These are phyloP conservation scores for Tricholoma bakamatsutake DNA, from an alignment of 768 basidiomycete species.

Conservation along the genomic window DNA sequence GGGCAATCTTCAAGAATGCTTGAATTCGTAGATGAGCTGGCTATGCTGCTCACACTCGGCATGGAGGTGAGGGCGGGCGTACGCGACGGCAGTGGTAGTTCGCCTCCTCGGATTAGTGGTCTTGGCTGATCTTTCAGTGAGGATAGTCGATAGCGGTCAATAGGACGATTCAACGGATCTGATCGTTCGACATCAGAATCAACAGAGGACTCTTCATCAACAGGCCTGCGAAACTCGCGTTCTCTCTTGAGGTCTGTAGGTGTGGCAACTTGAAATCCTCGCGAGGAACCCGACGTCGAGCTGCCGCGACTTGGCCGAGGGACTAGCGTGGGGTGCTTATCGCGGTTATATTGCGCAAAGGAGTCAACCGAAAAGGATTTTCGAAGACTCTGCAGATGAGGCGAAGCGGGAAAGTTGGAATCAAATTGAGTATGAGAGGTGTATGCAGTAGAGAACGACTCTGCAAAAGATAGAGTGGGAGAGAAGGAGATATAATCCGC, in stretches of 20 bases:
- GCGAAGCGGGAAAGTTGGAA: constrained; percentile 18
- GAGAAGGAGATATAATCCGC: constrained; percentile 18
- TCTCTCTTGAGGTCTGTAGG: constrained; percentile 20
- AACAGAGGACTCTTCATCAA: constrained; percentile 24
- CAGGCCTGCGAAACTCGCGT: constrained; percentile 41
- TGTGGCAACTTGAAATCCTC: neutral
- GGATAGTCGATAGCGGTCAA: constrained; percentile 39
- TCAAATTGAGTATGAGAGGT: constrained; percentile 29
- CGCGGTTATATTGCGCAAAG: constrained; percentile 45
- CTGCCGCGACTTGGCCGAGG: constrained; percentile 34
- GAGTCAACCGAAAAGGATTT: constrained; percentile 80
- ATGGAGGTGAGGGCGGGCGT: constrained; percentile 34
- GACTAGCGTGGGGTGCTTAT: constrained; percentile 23
- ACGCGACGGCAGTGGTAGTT: constrained; percentile 58
- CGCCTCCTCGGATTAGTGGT: constrained; percentile 45
- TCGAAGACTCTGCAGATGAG: constrained; percentile 42
- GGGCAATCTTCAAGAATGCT: constrained; percentile 33
- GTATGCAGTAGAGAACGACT: constrained; percentile 38
- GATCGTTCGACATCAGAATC: constrained; percentile 54
- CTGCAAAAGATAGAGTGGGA: constrained; percentile 31
- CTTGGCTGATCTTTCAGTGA: constrained; percentile 44
- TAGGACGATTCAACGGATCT: constrained; percentile 33
- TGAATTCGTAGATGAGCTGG: constrained; percentile 28
- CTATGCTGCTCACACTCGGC: constrained; percentile 33
- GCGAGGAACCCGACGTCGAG: constrained; percentile 22